Evolutionary conservation across 495 filamentous ascomycete species (phyloP), one percentile per base, ranked within the genome.

Genomic region (Aspergillus cavernicola): DNA sequence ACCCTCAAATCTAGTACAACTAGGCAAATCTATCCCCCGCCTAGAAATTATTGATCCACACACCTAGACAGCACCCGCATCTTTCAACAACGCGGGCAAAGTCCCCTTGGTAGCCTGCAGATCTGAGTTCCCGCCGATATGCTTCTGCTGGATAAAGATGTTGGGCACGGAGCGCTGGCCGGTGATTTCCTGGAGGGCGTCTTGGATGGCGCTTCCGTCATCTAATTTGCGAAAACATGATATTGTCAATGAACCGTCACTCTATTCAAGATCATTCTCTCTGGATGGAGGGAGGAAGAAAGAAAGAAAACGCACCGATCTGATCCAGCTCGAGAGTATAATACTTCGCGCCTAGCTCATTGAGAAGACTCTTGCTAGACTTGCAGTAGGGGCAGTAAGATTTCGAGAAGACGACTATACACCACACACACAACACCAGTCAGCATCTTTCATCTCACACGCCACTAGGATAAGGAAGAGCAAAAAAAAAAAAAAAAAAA

Each of bases 111-210:
- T 78, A 2, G 68, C 78, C 74, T 97, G 89, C 52, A 98, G 70
- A 63, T 97, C 95, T 6, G 90, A 96, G 81, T 97, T 97, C 43
- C 93, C 93, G 33, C 93, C 92, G 66, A 99, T 93, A 72, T 97
- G 93, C 70, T 90, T 69, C 77, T 91, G 68, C 58, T 71, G 70
- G 74, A 99, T 97, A 78, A 85, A 99, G 74, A 97, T 88, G 74
- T 96, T 97, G 49, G 93, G 93, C 7, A 99, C 93, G 55, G 86
- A 91, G 61, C 82, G 74, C 79, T 99, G 95, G 61, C 74, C 71
- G 36, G 83, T 88, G 57, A 97, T 83, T 61, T 95, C 84, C 32
- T 73, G 59, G 52, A 99, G 86, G 15, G 92, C 92, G 53, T 77
- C 71, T 73, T 99, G 93, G 68, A 99, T 83, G 6, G 78, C 92